These are phyloP conservation scores for Erucastrum elatum DNA, from an alignment of 345 rosid species.

Conservation along the genomic window DNA sequence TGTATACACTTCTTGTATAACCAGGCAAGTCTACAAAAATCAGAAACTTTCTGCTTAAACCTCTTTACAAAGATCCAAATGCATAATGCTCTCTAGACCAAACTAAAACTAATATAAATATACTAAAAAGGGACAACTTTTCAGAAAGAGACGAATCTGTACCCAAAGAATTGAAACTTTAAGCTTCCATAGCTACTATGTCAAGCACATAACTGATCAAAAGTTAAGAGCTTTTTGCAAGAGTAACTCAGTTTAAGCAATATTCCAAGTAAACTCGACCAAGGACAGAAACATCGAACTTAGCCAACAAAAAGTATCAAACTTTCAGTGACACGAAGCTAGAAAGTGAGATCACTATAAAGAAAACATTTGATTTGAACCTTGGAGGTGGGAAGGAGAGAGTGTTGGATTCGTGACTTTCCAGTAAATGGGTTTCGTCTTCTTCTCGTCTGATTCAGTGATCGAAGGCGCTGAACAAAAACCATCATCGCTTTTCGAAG, in stretches of 20 bases:
- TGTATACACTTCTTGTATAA: constrained; percentile 82
- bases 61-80: neutral
- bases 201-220: neutral
- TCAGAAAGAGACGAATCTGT: neutral
- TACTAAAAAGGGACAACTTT: neutral
- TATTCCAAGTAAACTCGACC: neutral
- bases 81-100: neutral
- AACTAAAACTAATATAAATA: neutral
- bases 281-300: neutral
- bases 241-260: neutral
- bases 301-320: neutral
- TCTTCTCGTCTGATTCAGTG: constrained; percentile 39
- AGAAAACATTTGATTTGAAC: constrained; percentile 30
- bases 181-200: neutral
- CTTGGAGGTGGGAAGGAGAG: constrained; percentile 83
- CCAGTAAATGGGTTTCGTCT: constrained; percentile 63
- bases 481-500: constrained; percentile 52
- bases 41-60: neutral
- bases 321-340: constrained; percentile 10
- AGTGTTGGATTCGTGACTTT: constrained; percentile 86
- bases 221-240: constrained; percentile 10
- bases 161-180: constrained; percentile 1
- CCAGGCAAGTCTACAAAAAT: constrained; percentile 75
- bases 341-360: neutral
- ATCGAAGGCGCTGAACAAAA: constrained; percentile 70